Percentiles rank a stretch among this genome's conserved stretches.
These are phyloP conservation scores for Boletus eberwhitei DNA, from an alignment of 768 basidiomycete species.

Conservation along the genomic window DNA sequence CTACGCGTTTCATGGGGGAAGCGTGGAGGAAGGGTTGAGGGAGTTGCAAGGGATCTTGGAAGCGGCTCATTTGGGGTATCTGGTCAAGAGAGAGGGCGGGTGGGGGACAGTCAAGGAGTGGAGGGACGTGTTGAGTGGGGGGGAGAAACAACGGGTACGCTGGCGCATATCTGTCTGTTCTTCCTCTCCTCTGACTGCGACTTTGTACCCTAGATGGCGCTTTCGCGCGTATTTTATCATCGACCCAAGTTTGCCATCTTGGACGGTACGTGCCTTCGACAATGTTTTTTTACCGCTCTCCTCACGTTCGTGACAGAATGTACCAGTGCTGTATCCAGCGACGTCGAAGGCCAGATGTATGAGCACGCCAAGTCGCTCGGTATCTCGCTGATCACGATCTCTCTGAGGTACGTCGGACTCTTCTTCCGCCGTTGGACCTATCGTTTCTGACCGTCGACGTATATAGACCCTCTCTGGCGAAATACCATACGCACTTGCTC, in stretches of 20 bases:
- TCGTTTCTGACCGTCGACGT: neutral
- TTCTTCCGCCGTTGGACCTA: neutral
- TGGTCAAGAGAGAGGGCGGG: conserved; percentile 86
- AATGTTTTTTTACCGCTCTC: neutral
- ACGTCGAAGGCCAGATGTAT: conserved; percentile 96
- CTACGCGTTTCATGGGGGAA: conserved; percentile 59
- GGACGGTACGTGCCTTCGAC: conserved; percentile 57
- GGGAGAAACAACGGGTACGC: conserved; percentile 86
- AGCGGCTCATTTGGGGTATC: conserved; percentile 78
- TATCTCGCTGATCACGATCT: conserved; percentile 92
- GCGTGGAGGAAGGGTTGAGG: conserved; percentile 44
- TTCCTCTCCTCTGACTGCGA: neutral
- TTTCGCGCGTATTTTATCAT: conserved; percentile 93
- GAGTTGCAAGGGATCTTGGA: conserved; percentile 77
- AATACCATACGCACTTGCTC: conserved; percentile 86
- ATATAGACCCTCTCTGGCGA: conserved; percentile 71
- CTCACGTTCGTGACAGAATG: conserved; percentile 55
- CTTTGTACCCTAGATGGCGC: conserved; percentile 60
- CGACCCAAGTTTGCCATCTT: conserved; percentile 77
- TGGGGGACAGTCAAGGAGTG: conserved; percentile 91
- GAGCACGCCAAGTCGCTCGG: conserved; percentile 85
- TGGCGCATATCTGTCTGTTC: neutral
- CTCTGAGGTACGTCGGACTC: conserved; percentile 56
- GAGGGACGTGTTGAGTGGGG: conserved; percentile 93
- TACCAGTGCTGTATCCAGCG: conserved; percentile 92